phyloP scores from a whole-genome alignment of 192 early-diverging fungal genomes.

The Gorgonomyces haynaldii region DNA sequence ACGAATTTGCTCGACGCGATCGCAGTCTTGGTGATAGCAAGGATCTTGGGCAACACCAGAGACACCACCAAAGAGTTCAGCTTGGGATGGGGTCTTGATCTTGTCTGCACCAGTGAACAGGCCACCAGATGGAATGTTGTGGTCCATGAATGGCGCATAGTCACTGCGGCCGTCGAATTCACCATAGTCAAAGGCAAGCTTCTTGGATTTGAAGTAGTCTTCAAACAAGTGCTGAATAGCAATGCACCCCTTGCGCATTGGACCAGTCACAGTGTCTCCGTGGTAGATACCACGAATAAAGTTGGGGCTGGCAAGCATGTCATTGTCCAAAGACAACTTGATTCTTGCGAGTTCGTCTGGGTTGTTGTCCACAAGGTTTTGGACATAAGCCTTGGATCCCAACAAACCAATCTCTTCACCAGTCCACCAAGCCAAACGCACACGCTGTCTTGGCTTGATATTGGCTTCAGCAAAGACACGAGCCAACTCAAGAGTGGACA shows the following conservation, averaged over 20 bases:
- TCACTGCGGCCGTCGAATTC: slow-evolving; percentile 14
- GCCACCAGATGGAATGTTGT: slow-evolving; percentile 24
- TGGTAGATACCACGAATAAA: slow-evolving; percentile 23
- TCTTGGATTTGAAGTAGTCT: slow-evolving; percentile 5
- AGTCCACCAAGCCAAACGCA: slow-evolving; percentile 5
- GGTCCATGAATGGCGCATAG: slow-evolving; percentile 20
- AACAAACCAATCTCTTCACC: slow-evolving; percentile 5
- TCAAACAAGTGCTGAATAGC: slow-evolving; percentile 6
- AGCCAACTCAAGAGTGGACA: slow-evolving; percentile 7
- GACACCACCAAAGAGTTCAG: slow-evolving; percentile 20
- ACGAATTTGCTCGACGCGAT: slow-evolving; percentile 16
- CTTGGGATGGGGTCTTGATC: slow-evolving; percentile 21
- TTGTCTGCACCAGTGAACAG: slow-evolving; percentile 25
- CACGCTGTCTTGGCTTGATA: neutral
- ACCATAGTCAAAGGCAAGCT: neutral
- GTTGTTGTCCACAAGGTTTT: neutral
- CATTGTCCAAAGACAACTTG: slow-evolving; percentile 8
- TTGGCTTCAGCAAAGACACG: neutral
- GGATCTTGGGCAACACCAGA: slow-evolving; percentile 24
- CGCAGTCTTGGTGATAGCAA: slow-evolving; percentile 31
- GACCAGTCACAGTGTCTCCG: slow-evolving; percentile 6
- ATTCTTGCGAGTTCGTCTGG: slow-evolving; percentile 10
- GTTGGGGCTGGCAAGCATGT: slow-evolving; percentile 21
- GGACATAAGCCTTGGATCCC: neutral
- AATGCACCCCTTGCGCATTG: neutral